phyloP scores from a whole-genome alignment of 1,139 yeast species.

The Wickerhamiella infanticola region DNA sequence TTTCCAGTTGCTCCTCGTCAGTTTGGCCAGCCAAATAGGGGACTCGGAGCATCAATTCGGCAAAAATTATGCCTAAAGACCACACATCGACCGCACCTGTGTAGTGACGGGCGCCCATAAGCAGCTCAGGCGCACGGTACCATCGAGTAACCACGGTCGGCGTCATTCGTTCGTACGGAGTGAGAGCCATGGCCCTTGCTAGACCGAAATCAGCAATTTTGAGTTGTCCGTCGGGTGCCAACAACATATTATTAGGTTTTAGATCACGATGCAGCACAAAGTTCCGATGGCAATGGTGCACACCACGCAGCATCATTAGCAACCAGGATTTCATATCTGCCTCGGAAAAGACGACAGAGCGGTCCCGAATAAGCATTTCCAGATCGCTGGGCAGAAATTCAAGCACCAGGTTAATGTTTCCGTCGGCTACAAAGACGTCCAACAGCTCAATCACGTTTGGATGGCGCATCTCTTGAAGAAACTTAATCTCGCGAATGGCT shows the following conservation, averaged over 20 bases:
- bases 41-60: constrained; percentile 85
- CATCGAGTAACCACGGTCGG: constrained; percentile 93
- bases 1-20: constrained; percentile 77
- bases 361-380: constrained; percentile 78
- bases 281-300: constrained; percentile 89
- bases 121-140: constrained; percentile 90
- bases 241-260: constrained; percentile 47
- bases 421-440: constrained; percentile 63
- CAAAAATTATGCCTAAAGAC: constrained; percentile 94
- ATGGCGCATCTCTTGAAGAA: constrained; percentile 73
- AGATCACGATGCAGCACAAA: constrained; percentile 64
- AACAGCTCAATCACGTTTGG: constrained; percentile 71
- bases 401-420: constrained; percentile 68
- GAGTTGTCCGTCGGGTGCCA: constrained; percentile 74
- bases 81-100: constrained; percentile 82
- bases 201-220: constrained; percentile 96
- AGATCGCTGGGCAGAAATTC: constrained; percentile 87
- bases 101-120: constrained; percentile 80
- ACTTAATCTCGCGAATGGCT: constrained; percentile 89
- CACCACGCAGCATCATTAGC: constrained; percentile 82
- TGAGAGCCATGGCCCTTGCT: constrained; percentile 63
- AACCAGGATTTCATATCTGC: constrained; percentile 91
- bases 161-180: constrained; percentile 64
- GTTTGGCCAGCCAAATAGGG: constrained; percentile 91
- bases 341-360: constrained; percentile 56